A percentile compares a stretch with the other conserved stretches of the same genome.
Evolutionary conservation across 441 rosid species (phyloP).

Genomic region (Pelargonium australe): DNA sequence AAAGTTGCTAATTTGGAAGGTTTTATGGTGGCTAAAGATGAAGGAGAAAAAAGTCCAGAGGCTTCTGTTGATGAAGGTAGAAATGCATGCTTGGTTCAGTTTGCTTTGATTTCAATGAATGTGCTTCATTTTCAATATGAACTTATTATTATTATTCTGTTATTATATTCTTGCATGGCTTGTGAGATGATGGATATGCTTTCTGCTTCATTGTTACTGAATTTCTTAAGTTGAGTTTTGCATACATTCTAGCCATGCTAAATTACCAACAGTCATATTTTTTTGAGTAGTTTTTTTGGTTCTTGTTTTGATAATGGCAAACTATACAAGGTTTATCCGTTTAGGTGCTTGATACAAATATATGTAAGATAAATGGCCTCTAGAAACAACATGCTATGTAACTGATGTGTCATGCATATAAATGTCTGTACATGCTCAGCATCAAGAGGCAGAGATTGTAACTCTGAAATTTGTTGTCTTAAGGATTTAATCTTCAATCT

Average conservation of each 20-base stretch:
- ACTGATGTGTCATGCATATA: background rate
- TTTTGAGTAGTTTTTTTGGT: background rate
- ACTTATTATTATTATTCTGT: too few relatives aligned
- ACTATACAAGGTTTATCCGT: background rate
- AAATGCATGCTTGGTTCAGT: conserved; percentile 1
- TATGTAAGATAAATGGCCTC: background rate
- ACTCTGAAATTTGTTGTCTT: too few relatives aligned
- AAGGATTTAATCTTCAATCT: background rate
- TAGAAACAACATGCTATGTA: background rate
- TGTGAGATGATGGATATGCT: conserved; percentile 1
- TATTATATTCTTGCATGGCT: background rate
- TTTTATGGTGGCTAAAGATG: conserved; percentile 24
- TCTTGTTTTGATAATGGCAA: background rate
- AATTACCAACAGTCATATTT: background rate
- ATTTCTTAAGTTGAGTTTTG: background rate
- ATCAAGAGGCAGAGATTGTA: too few relatives aligned
- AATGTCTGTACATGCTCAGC: too few relatives aligned
- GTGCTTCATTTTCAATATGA: background rate
- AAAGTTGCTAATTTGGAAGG: conserved; percentile 46
- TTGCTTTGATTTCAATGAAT: conserved; percentile 4
- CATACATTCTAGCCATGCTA: background rate
- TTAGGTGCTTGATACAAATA: background rate
- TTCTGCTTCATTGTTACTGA: background rate
- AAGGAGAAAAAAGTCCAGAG: conserved; percentile 32
- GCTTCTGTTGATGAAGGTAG: conserved; percentile 39